Evolutionary conservation across 768 basidiomycete genomes (phyloP), one percentile per base, ranked within the genome.

Genomic region (Amanita muscaria): DNA sequence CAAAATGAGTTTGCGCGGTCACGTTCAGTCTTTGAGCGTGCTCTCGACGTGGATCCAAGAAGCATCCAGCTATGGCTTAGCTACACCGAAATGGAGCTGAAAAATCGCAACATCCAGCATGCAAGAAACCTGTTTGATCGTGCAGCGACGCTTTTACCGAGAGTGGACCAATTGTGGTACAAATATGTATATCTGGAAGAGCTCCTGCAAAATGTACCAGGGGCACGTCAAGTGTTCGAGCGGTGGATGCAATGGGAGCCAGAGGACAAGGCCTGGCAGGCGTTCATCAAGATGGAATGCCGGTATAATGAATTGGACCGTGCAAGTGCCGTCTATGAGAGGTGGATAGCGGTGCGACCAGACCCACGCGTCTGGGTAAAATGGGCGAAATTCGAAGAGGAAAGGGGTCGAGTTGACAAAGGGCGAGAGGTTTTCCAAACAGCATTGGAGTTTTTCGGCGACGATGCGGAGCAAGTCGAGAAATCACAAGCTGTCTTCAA

Each of bases 181-280:
- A 97, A 97, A 63, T 99, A 97, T 46, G 94, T 99, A 48, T 97
- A 96, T 64, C 79, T 99, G 44, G 96, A 99, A 59, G 96, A 99
- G 60, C 76, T 99, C 2, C 76, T 99, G 10, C 86, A 93, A 56
- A 98, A 99, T 57, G 83, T 99, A 24, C 80, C 93, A 1, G 96
- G 96, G 30, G 92, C 93, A 1, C 81, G 96, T 7, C 94, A 98
- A 59, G 90, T 98, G 44, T 99, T 98, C 50, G 96, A 99, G 63
- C 78, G 96, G 36, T 99, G 96, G 96, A 94, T 98, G 91, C 79
- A 89, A 52, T 98, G 96, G 96, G 96, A 98, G 60, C 96, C 96
- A 1, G 93, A 98, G 56, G 96, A 98, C 76, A 97, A 97, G 69
- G 92, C 94, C 3, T 99, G 94, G 94, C 88, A 92, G 59, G 90